These are phyloP conservation scores for Candida glucosophila DNA, from an alignment of 1,139 yeast genomes.

Conservation along the genomic window DNA sequence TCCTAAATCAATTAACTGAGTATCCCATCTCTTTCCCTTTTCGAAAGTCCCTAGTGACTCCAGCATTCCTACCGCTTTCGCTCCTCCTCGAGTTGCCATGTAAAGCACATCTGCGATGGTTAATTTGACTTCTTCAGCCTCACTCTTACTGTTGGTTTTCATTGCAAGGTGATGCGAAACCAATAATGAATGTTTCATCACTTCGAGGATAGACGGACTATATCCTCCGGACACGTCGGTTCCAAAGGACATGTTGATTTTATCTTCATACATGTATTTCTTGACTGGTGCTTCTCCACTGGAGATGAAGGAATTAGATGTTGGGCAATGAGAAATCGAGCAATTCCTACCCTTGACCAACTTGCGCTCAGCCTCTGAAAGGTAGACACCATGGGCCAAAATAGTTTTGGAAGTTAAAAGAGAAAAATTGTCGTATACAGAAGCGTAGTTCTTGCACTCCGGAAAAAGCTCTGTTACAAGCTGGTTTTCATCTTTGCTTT, in stretches of 20 bases:
- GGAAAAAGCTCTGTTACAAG: constrained; percentile 65
- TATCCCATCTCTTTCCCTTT: constrained; percentile 70
- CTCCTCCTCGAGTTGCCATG: constrained; percentile 78
- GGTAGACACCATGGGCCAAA: constrained; percentile 73
- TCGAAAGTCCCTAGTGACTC: constrained; percentile 52
- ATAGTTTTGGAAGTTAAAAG: constrained; percentile 53
- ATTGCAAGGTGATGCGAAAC: constrained; percentile 72
- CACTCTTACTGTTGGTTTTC: constrained; percentile 17
- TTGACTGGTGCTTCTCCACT: constrained; percentile 71
- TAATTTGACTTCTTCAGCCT: constrained; percentile 23
- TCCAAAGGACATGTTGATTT: constrained; percentile 66
- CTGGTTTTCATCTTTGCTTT: constrained; percentile 56
- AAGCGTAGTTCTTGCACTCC: constrained; percentile 49
- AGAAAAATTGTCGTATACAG: constrained; percentile 53
- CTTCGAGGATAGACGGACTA: constrained; percentile 58
- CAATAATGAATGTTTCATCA: constrained; percentile 62
- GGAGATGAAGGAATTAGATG: constrained; percentile 68
- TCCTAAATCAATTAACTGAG: constrained; percentile 54
- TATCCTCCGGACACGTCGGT: constrained; percentile 82
- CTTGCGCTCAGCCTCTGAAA: constrained; percentile 48
- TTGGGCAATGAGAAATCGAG: constrained; percentile 80
- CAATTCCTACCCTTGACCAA: constrained; percentile 40
- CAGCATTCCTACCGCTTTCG: constrained; percentile 50
- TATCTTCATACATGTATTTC: constrained; percentile 42
- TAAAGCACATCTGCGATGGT: constrained; percentile 57